Evolutionary conservation across 345 rosid genomes (phyloP).

Genomic region (Rhodamnia argentea): DNA sequence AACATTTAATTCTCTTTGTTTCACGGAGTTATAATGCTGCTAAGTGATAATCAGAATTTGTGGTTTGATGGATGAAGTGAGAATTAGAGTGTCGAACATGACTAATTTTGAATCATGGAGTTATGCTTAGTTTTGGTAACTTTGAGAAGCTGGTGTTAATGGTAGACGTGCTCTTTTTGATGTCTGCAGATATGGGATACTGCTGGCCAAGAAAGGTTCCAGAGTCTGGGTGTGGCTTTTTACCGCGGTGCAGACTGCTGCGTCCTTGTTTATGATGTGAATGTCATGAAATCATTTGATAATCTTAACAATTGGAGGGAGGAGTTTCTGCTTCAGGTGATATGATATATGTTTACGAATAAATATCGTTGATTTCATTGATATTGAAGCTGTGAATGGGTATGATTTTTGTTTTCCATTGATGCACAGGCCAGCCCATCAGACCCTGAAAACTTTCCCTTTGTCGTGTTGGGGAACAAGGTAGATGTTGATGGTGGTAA

Average conservation of each 20-base stretch:
- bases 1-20: background rate
- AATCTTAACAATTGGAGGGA: constrained; percentile 36
- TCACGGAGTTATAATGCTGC: background rate
- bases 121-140: background rate
- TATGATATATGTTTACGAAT: background rate
- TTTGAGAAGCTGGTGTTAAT: background rate
- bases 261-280: constrained; percentile 25
- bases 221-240: constrained; percentile 40
- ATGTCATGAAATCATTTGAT: constrained; percentile 34
- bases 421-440: constrained; percentile 63
- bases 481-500: constrained; percentile 75
- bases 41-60: background rate
- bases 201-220: constrained; percentile 36
- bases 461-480: constrained; percentile 81
- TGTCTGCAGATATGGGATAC: constrained; percentile 33
- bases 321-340: constrained; percentile 30
- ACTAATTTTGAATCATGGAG: background rate
- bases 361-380: background rate
- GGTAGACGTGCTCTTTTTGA: background rate
- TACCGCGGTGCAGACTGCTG: constrained; percentile 41
- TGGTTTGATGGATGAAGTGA: background rate
- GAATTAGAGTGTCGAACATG: background rate
- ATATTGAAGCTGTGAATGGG: background rate
- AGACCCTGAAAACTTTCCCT: constrained; percentile 78
- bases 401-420: background rate